phyloP scores from a whole-genome alignment of 495 filamentous ascomycete genomes.

The Glarea lozoyensis region DNA sequence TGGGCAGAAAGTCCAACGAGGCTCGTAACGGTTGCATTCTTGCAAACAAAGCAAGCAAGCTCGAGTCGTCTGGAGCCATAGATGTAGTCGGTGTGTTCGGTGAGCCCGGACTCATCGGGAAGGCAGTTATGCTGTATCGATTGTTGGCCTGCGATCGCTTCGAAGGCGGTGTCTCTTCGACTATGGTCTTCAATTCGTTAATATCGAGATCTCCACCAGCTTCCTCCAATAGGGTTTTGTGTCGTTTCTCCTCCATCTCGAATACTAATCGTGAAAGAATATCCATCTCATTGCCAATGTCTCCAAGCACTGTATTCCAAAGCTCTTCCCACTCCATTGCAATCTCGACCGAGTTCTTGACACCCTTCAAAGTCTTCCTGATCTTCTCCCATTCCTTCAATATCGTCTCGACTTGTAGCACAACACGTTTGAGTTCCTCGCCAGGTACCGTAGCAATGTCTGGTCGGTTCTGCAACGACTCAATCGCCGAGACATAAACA shows the following conservation, averaged over 20 bases:
- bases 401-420: constrained; percentile 80
- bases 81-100: constrained; percentile 46
- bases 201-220: constrained; percentile 62
- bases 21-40: constrained; percentile 90
- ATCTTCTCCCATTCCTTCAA: constrained; percentile 78
- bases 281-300: constrained; percentile 87
- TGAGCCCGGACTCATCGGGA: constrained; percentile 47
- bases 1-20: constrained; percentile 93
- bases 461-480: constrained; percentile 69
- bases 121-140: constrained; percentile 54
- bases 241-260: constrained; percentile 91
- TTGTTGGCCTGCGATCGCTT: constrained; percentile 36
- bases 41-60: constrained; percentile 79
- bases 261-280: constrained; percentile 75
- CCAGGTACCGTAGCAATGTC: constrained; percentile 65
- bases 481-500: constrained; percentile 85
- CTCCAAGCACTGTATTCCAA: constrained; percentile 86
- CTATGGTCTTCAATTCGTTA: constrained; percentile 85
- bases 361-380: constrained; percentile 57
- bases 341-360: constrained; percentile 86
- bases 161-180: constrained; percentile 71
- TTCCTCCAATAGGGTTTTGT: constrained; percentile 58
- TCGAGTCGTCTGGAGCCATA: constrained; percentile 68
- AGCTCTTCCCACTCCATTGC: constrained; percentile 99
- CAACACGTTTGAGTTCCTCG: constrained; percentile 59